Evolutionary conservation across 768 basidiomycete species (phyloP).

Genomic region (Leucocoprinus birnbaumii): DNA sequence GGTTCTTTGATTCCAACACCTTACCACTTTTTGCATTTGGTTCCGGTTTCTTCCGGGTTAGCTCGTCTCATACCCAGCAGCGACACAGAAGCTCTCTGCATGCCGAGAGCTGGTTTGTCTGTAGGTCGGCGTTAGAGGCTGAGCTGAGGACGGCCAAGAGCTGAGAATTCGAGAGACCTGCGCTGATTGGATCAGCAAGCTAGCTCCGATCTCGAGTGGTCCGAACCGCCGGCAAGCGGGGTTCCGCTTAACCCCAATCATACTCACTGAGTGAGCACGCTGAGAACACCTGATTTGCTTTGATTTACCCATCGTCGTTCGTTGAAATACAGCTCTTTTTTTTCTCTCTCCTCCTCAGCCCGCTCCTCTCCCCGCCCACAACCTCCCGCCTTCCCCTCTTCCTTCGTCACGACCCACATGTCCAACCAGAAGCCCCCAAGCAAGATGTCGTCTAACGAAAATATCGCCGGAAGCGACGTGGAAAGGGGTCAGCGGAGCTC

Average conservation of each 20-base stretch:
- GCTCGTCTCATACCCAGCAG: too few relatives aligned
- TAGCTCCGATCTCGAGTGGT: conserved; percentile 1
- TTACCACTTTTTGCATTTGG: too few relatives aligned
- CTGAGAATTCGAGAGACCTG: too few relatives aligned
- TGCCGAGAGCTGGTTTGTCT: too few relatives aligned
- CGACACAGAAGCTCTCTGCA: too few relatives aligned
- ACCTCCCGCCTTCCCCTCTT: too few relatives aligned
- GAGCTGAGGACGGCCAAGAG: too few relatives aligned
- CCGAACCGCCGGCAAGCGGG: conserved; percentile 3
- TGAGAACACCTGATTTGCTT: neutral
- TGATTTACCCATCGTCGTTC: neutral
- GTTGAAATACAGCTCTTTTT: neutral
- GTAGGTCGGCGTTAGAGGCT: too few relatives aligned
- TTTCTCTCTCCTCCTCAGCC: neutral
- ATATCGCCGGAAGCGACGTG: conserved; percentile 1
- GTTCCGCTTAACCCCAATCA: conserved; percentile 6
- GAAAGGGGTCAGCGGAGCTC: conserved; percentile 7
- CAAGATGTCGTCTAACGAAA: too few relatives aligned
- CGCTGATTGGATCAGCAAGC: neutral
- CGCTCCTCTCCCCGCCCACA: neutral
- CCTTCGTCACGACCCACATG: too few relatives aligned
- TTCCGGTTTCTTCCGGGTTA: too few relatives aligned
- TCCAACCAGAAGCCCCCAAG: neutral
- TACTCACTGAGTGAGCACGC: neutral
- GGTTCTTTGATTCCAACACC: too few relatives aligned